phyloP scores from a whole-genome alignment of 2,329 filamentous ascomycete genomes.

The Cercospora zeina region DNA sequence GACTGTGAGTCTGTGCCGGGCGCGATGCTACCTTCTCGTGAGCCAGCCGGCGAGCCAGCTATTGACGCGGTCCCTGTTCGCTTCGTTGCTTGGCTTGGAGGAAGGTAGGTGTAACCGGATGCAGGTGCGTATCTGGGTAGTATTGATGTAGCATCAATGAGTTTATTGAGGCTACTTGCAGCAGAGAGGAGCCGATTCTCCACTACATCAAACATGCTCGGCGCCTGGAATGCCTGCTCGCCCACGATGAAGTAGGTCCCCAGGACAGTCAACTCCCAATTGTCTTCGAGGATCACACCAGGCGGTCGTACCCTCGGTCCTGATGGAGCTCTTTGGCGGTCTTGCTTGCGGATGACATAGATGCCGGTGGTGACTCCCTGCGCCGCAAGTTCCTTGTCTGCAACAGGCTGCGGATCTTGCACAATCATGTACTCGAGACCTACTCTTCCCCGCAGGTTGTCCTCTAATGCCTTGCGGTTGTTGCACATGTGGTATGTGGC shows the following conservation, averaged over 20 bases:
- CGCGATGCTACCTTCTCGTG: constrained; percentile 48
- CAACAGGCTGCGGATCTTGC: constrained; percentile 56
- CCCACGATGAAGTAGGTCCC: constrained; percentile 63
- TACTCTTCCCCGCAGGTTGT: constrained; percentile 53
- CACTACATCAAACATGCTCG: constrained; percentile 60
- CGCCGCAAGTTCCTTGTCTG: constrained; percentile 42
- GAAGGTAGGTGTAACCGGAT: constrained; percentile 59
- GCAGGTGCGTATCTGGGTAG: constrained; percentile 60
- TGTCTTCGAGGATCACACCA: constrained; percentile 46
- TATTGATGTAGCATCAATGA: constrained; percentile 55
- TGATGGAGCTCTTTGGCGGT: constrained; percentile 47
- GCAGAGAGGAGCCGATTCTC: constrained; percentile 55
- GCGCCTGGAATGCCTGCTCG: constrained; percentile 62
- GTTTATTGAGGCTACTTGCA: constrained; percentile 56
- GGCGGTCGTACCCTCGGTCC: constrained; percentile 38
- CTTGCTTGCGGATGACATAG: constrained; percentile 64
- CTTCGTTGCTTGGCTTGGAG: constrained; percentile 43
- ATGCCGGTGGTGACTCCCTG: constrained; percentile 46
- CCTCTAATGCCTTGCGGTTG: constrained; percentile 59
- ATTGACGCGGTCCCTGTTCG: constrained; percentile 38
- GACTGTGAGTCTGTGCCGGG: constrained; percentile 34
- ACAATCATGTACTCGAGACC: constrained; percentile 62
- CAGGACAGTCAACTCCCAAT: constrained; percentile 55
- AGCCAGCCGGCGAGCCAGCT: constrained; percentile 42
- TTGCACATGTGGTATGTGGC: constrained; percentile 53